Evolutionary conservation across 2,329 filamentous ascomycete species (phyloP).

Genomic region (Xylaria sp.): DNA sequence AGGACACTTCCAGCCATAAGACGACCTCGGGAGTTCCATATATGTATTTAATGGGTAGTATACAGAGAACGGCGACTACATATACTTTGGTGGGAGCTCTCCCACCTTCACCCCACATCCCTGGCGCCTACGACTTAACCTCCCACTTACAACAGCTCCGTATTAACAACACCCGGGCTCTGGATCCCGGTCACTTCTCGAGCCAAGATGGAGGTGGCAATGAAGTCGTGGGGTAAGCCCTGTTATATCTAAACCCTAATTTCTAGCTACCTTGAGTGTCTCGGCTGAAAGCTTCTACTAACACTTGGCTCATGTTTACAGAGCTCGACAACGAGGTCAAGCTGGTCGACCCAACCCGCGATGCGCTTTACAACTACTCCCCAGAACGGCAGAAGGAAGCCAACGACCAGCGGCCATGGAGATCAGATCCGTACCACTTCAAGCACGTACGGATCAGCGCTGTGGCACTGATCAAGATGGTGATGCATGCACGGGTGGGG

Average conservation of each 20-base stretch:
- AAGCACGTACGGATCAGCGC: slow-evolving; percentile 92
- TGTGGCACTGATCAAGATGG: slow-evolving; percentile 96
- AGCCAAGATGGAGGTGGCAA: slow-evolving; percentile 58
- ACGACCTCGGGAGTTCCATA: too few species aligned
- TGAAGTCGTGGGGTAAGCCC: slow-evolving; percentile 64
- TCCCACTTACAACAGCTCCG: slow-evolving; percentile 6
- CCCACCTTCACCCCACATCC: slow-evolving; percentile 28
- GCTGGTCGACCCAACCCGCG: slow-evolving; percentile 83
- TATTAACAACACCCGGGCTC: slow-evolving; percentile 10
- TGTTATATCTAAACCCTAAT: slow-evolving; percentile 11
- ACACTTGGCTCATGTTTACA: slow-evolving; percentile 44
- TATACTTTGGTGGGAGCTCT: slow-evolving; percentile 8
- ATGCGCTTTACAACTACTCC: slow-evolving; percentile 90
- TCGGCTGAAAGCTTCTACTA: slow-evolving; percentile 6
- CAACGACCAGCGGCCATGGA: slow-evolving; percentile 74
- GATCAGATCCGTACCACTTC: slow-evolving; percentile 81
- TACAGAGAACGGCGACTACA: background rate
- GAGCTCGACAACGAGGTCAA: slow-evolving; percentile 87
- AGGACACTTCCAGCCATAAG: too few species aligned
- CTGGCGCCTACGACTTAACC: slow-evolving; percentile 3
- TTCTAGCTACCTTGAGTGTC: slow-evolving; percentile 25
- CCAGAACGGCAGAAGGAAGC: slow-evolving; percentile 69
- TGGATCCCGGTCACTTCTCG: background rate
- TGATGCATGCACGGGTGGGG: slow-evolving; percentile 97
- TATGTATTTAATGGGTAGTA: background rate